Percentiles rank a stretch among this genome's conserved stretches.
These are phyloP conservation scores for Eruca vesicaria DNA, from an alignment of 441 rosid genomes.

Conservation along the genomic window DNA sequence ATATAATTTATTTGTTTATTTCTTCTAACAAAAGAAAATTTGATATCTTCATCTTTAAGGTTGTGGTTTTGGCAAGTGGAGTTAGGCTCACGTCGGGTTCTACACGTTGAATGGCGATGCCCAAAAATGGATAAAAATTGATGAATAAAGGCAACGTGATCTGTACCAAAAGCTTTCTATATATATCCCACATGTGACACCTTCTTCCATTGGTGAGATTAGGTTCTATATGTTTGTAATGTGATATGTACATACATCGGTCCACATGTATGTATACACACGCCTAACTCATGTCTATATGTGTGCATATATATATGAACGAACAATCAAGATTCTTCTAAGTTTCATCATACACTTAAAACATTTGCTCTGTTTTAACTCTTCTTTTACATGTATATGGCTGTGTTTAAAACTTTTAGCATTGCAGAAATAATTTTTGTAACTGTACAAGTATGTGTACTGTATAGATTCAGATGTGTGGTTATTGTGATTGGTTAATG, in stretches of 20 bases:
- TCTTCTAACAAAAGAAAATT: not conserved
- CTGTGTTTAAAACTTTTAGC: conserved; percentile 6
- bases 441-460: not conserved
- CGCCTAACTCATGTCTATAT: conserved; percentile 21
- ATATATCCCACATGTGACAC: conserved; percentile 13
- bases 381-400: not conserved
- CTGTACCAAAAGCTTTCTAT: conserved; percentile 29
- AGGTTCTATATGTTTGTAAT: conserved; percentile 31
- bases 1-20: not conserved
- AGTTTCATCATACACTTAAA: not conserved
- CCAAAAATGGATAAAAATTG: conserved; percentile 42
- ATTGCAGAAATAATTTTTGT: not conserved
- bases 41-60: conserved; percentile 2
- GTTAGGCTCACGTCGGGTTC: conserved; percentile 67
- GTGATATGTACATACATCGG: conserved; percentile 28
- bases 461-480: not conserved
- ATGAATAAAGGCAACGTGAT: conserved; percentile 36
- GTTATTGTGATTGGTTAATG: not conserved
- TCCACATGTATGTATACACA: conserved; percentile 28
- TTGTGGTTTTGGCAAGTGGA: conserved; percentile 34
- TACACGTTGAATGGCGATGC: conserved; percentile 53
- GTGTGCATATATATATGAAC: not conserved
- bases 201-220: conserved; percentile 30
- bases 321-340: conserved; percentile 1
- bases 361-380: not conserved